Evolutionary conservation across 805 yeast genomes (phyloP).

Genomic region (Candida ipomoeae): DNA sequence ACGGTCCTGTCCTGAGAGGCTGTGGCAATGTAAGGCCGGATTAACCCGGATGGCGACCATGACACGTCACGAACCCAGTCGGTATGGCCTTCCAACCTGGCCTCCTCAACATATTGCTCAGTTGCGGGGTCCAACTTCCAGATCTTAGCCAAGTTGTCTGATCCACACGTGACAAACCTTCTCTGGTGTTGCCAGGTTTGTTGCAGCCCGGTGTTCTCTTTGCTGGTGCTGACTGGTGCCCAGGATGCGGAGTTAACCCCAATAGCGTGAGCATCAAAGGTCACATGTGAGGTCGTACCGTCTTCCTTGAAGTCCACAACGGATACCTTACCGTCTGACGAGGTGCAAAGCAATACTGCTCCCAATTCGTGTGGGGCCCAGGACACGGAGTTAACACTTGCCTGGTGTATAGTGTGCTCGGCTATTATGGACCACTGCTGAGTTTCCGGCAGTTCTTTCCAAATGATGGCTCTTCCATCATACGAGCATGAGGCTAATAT

Average conservation of each 20-base stretch:
- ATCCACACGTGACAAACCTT: constrained; percentile 90
- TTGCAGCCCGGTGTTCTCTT: constrained; percentile 19
- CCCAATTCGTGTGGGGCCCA: constrained; percentile 99
- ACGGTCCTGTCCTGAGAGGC: constrained; percentile 97
- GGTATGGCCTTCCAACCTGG: constrained; percentile 78
- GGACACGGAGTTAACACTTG: constrained; percentile 87
- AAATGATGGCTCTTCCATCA: constrained; percentile 89
- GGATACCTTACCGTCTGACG: constrained; percentile 90
- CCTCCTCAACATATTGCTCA: constrained; percentile 66
- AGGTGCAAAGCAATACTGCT: constrained; percentile 82
- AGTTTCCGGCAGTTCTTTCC: constrained; percentile 82
- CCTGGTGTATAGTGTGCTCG: constrained; percentile 83
- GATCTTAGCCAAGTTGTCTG: constrained; percentile 87
- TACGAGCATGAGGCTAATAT: constrained; percentile 92
- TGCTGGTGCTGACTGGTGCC: constrained; percentile 62
- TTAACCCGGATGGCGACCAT: constrained; percentile 91
- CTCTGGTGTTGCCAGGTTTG: constrained; percentile 35
- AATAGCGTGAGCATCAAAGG: constrained; percentile 79
- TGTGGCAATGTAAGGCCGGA: constrained; percentile 87
- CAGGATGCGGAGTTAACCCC: constrained; percentile 95
- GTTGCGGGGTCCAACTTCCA: constrained; percentile 67
- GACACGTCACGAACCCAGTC: constrained; percentile 99
- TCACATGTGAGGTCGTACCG: constrained; percentile 65
- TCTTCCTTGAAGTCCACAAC: constrained; percentile 89
- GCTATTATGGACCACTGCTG: constrained; percentile 86